Evolutionary conservation across 2,329 filamentous ascomycete species (phyloP).

Genomic region (Pestalotiopsis sp.): DNA sequence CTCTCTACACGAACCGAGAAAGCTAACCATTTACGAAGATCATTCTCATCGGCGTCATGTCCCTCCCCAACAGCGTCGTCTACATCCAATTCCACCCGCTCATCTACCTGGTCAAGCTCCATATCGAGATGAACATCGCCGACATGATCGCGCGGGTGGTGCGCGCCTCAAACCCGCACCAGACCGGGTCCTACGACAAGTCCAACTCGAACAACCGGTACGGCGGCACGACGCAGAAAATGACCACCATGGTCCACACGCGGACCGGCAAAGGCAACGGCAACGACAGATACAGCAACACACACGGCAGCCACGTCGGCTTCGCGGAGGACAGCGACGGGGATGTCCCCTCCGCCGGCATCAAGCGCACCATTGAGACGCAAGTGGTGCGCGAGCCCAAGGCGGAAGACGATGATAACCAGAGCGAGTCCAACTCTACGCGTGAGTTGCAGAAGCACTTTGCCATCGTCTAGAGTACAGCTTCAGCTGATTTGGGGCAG

Average conservation of each 20-base stretch:
- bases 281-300: neutral
- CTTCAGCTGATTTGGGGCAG: neutral
- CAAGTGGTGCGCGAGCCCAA: constrained; percentile 6
- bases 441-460: constrained; percentile 13
- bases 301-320: neutral
- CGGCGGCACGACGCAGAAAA: constrained; percentile 3
- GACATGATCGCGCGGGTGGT: constrained; percentile 47
- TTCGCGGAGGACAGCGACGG: neutral
- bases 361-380: constrained; percentile 10
- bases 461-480: constrained; percentile 7
- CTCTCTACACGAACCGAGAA: neutral
- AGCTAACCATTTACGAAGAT: constrained; percentile 5
- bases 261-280: neutral
- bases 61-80: constrained; percentile 29
- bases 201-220: constrained; percentile 10
- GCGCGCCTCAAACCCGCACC: constrained; percentile 12
- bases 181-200: constrained; percentile 11
- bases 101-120: constrained; percentile 56
- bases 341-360: neutral
- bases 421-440: constrained; percentile 11
- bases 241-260: constrained; percentile 1
- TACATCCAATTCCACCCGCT: constrained; percentile 56
- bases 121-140: constrained; percentile 58
- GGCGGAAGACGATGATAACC: constrained; percentile 2
- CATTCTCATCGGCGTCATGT: constrained; percentile 42